Evolutionary conservation across 2,329 filamentous ascomycete species (phyloP).

Genomic region (Neurospora sp.): DNA sequence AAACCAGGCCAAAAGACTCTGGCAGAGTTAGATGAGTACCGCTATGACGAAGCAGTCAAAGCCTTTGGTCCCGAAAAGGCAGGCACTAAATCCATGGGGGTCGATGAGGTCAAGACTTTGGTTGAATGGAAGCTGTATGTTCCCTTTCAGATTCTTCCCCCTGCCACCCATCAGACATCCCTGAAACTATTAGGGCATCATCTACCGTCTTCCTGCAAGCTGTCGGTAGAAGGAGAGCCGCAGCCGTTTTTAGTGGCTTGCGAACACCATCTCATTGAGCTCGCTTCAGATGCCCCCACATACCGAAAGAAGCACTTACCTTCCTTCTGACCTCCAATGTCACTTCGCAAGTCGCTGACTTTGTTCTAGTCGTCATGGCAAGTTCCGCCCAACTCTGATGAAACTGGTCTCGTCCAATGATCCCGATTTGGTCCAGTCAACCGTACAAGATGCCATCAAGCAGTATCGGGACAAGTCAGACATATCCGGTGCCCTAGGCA

Average conservation of each 20-base stretch:
- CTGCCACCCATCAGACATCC: neutral
- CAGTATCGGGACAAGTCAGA: slow-evolving; percentile 30
- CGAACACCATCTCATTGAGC: neutral
- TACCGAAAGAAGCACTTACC: too few species aligned
- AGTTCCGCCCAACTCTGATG: slow-evolving; percentile 51
- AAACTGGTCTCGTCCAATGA: slow-evolving; percentile 54
- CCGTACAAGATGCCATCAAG: slow-evolving; percentile 41
- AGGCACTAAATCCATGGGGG: slow-evolving; percentile 33
- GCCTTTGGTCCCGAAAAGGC: slow-evolving; percentile 29
- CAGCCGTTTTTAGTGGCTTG: neutral
- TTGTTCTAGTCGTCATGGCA: slow-evolving; percentile 43
- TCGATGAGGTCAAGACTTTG: slow-evolving; percentile 48
- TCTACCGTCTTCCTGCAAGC: neutral
- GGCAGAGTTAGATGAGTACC: slow-evolving; percentile 47
- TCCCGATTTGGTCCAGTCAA: slow-evolving; percentile 38
- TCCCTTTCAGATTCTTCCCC: neutral
- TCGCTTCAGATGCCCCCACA: neutral
- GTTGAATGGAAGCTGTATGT: slow-evolving; percentile 65
- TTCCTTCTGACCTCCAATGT: too few species aligned
- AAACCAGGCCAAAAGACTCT: slow-evolving; percentile 43
- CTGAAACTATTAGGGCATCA: neutral
- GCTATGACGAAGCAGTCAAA: slow-evolving; percentile 43
- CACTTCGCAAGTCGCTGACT: neutral
- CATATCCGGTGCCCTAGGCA: slow-evolving; percentile 35
- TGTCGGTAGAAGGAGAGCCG: neutral